Base-by-base conservation (phyloP, 306 rosid species). In the Dalbergia oliveri region DNA sequence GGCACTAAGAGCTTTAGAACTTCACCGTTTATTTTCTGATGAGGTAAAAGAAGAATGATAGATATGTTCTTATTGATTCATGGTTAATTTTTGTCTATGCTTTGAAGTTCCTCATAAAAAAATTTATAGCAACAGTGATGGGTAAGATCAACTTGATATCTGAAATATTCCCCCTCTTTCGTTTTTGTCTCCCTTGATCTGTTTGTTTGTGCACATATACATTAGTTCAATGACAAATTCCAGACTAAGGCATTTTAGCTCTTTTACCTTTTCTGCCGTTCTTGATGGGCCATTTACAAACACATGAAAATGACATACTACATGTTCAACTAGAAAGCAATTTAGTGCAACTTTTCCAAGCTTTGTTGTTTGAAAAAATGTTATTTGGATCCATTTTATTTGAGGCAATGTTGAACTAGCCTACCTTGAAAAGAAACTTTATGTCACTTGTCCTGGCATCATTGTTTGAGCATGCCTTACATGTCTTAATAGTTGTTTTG, bases 391-490 rank as follows among this genome's bases (percentile, higher is more conserved):
- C 79, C 90, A 79, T 58, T 88, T 88, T 80, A 84, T 86, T 53
- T 66, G 82, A 58, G 21, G 13, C 79, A 65, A 74, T 84, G 80
- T 76, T 72, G 33, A 78, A 61, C 62, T 88, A 50, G 47, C 62
- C 63, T 53, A 79, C 80, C 58, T 75, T 76, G 34, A 65, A 87
- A 81, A 77, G 88, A 76, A 62, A 75, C 88, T 90, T 94, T 94
- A 86, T 87, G 87, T 81, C 90, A n/a, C n/a, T n/a, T n/a, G n/a
- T n/a, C n/a, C n/a, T n/a, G n/a, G n/a, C n/a, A n/a, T n/a, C n/a
- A n/a, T 91, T 88, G 87, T 87, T 86, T 83, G 81, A 84, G 92
- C 92, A 88, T 90, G 94, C 89, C 61, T 84, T 79, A 85, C 87
- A 80, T 87, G 87, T 86, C 54, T 80, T 84, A 83, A 89, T 87